Percentiles rank a stretch among this genome's conserved stretches.
These are phyloP conservation scores for Metarhizium rileyi DNA, from an alignment of 2,329 filamentous ascomycete genomes.

Conservation along the genomic window DNA sequence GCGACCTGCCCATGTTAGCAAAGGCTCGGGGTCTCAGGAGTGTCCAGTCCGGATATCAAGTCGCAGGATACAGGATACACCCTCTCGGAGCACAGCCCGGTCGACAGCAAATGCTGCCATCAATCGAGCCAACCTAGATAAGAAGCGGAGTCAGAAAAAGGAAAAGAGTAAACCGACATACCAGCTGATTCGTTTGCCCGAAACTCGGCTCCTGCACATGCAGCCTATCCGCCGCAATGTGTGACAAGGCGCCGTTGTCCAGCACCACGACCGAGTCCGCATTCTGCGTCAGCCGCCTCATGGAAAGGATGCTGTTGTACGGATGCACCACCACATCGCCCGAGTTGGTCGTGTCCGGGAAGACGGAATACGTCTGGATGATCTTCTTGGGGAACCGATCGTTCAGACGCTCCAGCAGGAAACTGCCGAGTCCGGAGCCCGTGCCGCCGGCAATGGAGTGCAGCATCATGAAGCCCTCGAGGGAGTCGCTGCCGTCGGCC, in stretches of 20 bases:
- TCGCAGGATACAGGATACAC: background rate
- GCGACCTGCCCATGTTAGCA: constrained; percentile 48
- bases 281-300: constrained; percentile 87
- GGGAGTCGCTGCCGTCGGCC: constrained; percentile 92
- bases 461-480: constrained; percentile 98
- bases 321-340: constrained; percentile 94
- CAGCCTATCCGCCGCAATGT: constrained; percentile 87
- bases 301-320: constrained; percentile 91
- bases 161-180: constrained; percentile 20
- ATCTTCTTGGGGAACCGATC: constrained; percentile 98
- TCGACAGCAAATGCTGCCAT: too few relatives aligned
- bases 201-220: constrained; percentile 95
- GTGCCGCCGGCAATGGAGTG: constrained; percentile 97
- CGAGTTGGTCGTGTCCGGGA: constrained; percentile 81
- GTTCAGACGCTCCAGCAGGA: constrained; percentile 88
- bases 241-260: constrained; percentile 86
- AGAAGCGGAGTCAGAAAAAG: background rate
- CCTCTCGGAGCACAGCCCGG: background rate
- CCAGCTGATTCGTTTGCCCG: constrained; percentile 94
- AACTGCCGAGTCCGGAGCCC: constrained; percentile 90
- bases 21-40: background rate
- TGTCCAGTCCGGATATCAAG: too few relatives aligned
- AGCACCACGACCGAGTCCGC: constrained; percentile 96
- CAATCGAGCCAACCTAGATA: background rate
- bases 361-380: constrained; percentile 98